Evolutionary conservation across 1,284 basidiomycete genomes (phyloP).

Genomic region (Tylopilus orsonianus): DNA sequence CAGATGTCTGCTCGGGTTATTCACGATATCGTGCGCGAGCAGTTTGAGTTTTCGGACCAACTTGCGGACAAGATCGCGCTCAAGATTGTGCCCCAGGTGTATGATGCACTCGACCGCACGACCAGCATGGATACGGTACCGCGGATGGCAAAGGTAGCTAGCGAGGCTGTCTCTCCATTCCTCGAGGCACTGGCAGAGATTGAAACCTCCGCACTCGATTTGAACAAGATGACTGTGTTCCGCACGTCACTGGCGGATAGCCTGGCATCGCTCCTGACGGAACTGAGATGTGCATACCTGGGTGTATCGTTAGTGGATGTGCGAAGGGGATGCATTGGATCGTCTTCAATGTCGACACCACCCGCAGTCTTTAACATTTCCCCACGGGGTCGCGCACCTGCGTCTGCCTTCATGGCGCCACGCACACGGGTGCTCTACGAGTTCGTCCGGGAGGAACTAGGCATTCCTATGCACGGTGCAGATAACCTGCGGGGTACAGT

Average conservation of each 20-base stretch:
- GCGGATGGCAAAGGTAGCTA: constrained; percentile 67
- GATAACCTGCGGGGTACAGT: constrained; percentile 51
- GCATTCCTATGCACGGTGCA: constrained; percentile 70
- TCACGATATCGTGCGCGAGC: constrained; percentile 16
- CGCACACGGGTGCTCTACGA: constrained; percentile 65
- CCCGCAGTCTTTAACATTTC: constrained; percentile 16
- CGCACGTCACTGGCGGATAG: constrained; percentile 22
- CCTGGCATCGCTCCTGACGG: constrained; percentile 26
- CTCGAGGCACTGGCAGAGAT: constrained; percentile 52
- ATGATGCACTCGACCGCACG: constrained; percentile 59
- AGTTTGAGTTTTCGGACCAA: constrained; percentile 17
- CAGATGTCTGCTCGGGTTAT: constrained; percentile 19
- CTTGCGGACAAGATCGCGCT: constrained; percentile 17
- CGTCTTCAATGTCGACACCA: background rate
- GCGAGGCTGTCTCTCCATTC: constrained; percentile 56
- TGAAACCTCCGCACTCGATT: constrained; percentile 35
- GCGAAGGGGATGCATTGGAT: constrained; percentile 13
- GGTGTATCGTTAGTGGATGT: constrained; percentile 30
- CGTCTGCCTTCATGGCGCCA: constrained; percentile 59
- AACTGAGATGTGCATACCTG: constrained; percentile 31
- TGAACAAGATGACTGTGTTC: constrained; percentile 27
- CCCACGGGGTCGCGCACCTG: constrained; percentile 47
- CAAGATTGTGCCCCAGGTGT: constrained; percentile 36
- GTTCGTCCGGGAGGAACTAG: constrained; percentile 65
- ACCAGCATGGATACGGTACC: constrained; percentile 67